phyloP scores from a whole-genome alignment of 1,284 basidiomycete genomes.

The Xanthoconium separans region DNA sequence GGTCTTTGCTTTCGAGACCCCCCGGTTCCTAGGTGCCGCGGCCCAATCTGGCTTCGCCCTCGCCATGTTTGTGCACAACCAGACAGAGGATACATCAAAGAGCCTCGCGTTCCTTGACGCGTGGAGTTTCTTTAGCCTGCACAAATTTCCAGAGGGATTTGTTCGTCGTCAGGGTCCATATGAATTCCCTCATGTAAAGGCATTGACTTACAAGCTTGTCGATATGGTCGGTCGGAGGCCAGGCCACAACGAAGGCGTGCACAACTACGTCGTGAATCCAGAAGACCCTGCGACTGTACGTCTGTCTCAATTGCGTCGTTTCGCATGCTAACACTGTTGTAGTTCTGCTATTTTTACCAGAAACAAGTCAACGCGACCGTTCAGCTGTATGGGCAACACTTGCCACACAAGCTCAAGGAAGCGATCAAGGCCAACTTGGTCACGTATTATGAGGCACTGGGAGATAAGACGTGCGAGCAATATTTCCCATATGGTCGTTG shows the following conservation, averaged over 20 bases:
- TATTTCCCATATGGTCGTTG: too few relatives aligned
- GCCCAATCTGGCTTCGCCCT: conserved; percentile 22
- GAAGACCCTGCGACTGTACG: conserved; percentile 13
- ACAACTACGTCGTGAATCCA: conserved; percentile 16
- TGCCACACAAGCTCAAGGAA: conserved; percentile 12
- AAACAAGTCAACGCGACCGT: conserved; percentile 21
- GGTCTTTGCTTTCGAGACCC: conserved; percentile 15
- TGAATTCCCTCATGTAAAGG: not conserved
- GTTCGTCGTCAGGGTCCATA: conserved; percentile 19
- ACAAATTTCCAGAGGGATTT: conserved; percentile 21
- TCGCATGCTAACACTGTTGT: not conserved
- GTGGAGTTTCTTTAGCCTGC: conserved; percentile 15
- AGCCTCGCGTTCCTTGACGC: conserved; percentile 14
- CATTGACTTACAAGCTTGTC: not conserved
- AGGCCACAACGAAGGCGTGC: conserved; percentile 21
- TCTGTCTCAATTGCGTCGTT: not conserved
- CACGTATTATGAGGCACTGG: conserved; percentile 16
- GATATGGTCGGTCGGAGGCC: conserved; percentile 8
- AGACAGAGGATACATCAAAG: conserved; percentile 16
- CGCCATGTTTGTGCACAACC: conserved; percentile 25
- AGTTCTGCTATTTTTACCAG: conserved; percentile 23
- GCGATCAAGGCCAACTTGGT: conserved; percentile 21
- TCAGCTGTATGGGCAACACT: conserved; percentile 1
- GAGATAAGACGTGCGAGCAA: not conserved
- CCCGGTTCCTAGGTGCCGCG: conserved; percentile 16